Evolutionary conservation across 2,329 filamentous ascomycete genomes (phyloP).

Genomic region (Rugonectria rugulosa): DNA sequence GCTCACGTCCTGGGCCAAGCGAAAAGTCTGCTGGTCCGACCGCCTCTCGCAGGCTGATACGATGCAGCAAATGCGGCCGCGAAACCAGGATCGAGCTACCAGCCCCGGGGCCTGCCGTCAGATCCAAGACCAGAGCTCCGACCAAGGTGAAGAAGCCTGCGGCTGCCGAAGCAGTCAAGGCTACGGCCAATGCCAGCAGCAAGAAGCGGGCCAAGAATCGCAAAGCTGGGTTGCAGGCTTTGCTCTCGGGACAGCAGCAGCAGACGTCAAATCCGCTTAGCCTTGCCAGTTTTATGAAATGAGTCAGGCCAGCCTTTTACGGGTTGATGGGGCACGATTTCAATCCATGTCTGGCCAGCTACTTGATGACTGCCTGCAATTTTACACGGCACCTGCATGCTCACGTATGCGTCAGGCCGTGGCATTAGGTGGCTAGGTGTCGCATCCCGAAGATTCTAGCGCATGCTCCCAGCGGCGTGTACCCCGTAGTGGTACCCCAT

Average conservation of each 20-base stretch:
- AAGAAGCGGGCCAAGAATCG: constrained; percentile 71
- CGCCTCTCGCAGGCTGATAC: constrained; percentile 49
- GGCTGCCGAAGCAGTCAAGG: constrained; percentile 39
- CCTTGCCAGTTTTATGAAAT: constrained; percentile 63
- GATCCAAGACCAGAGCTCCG: constrained; percentile 31
- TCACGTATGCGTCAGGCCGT: neutral
- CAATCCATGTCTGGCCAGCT: too few species aligned
- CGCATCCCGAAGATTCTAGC: constrained; percentile 37
- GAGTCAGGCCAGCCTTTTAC: constrained; percentile 2
- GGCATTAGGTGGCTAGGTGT: neutral
- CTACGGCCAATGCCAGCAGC: constrained; percentile 62
- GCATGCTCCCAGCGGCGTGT: constrained; percentile 21
- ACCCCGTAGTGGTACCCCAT: neutral
- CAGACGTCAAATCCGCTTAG: constrained; percentile 54
- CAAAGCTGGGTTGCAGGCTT: constrained; percentile 71
- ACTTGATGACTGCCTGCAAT: too few species aligned
- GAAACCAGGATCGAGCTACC: constrained; percentile 53
- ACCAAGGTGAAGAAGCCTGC: constrained; percentile 30
- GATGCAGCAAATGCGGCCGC: constrained; percentile 55
- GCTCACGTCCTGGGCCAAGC: neutral
- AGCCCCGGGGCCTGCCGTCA: constrained; percentile 43
- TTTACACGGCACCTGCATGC: too few species aligned
- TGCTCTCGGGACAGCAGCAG: constrained; percentile 62
- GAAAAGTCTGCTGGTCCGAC: constrained; percentile 18
- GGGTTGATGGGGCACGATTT: too few species aligned